Base-by-base conservation (phyloP, 2,329 filamentous ascomycete species). In the Aquanectria penicillioides region DNA sequence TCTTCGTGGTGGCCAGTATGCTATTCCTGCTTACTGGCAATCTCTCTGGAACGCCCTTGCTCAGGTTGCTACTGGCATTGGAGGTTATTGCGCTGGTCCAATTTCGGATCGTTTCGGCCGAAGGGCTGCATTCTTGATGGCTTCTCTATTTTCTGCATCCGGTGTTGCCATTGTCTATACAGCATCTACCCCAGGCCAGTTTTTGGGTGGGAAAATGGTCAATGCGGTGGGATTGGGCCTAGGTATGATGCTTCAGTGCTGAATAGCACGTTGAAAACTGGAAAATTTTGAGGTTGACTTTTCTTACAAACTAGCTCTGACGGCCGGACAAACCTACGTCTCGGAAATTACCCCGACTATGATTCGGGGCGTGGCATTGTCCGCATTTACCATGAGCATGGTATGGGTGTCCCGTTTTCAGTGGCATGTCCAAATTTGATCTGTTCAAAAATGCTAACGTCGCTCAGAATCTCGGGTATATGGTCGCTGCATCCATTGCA, bases 201-300 rank as follows among this genome's bases (percentile, higher is more conserved):
- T 49, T 18, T 26, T 49, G 33, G 46, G 31, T n/a, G 46, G 46
- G 3, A 49, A 49, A n/a, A 49, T 49, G 20, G 4, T 49, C 33
- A 49, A 49, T 31, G 46, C 46, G 5, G 23, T 49, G 33, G 46
- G 46, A 18, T 26, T 49, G 15, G 46, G 46, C 20, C 31, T 48
- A 17, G 44, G 44, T 48, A 26, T 13, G 44, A 25, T n/a, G n/a
- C n/a, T n/a, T n/a, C n/a, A n/a, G n/a, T n/a, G n/a, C n/a, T n/a
- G n/a, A n/a, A n/a, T n/a, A n/a, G n/a, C n/a, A n/a, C n/a, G n/a
- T n/a, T n/a, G n/a, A n/a, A n/a, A n/a, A n/a, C n/a, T n/a, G n/a
- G n/a, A n/a, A n/a, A n/a, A n/a, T n/a, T n/a, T n/a, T n/a, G n/a
- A n/a, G n/a, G n/a, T n/a, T n/a, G n/a, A n/a, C n/a, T n/a, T n/a